Evolutionary conservation across 2,329 filamentous ascomycete genomes (phyloP).

Genomic region (Cordyceps cicadae): DNA sequence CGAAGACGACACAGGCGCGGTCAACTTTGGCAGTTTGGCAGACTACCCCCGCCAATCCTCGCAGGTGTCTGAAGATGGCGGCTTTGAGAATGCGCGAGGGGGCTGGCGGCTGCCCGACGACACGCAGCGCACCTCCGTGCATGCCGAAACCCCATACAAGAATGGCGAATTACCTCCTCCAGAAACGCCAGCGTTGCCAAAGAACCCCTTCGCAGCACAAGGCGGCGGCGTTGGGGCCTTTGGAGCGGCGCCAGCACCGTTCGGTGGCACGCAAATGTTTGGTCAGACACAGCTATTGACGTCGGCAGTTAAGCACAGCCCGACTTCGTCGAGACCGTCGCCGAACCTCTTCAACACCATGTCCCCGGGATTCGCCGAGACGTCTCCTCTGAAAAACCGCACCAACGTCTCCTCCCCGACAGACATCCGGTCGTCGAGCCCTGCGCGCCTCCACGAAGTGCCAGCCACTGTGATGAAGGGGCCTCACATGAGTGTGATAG

Average conservation of each 20-base stretch:
- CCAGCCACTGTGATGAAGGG: constrained; percentile 21
- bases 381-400: constrained; percentile 43
- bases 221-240: constrained; percentile 18
- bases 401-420: constrained; percentile 40
- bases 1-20: constrained; percentile 42
- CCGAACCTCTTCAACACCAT: constrained; percentile 38
- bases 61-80: constrained; percentile 34
- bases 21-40: constrained; percentile 35
- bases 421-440: constrained; percentile 33
- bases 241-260: constrained; percentile 25
- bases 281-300: constrained; percentile 44
- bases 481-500: constrained; percentile 13
- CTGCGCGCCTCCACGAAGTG: constrained; percentile 25
- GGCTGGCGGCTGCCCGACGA: constrained; percentile 30
- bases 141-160: constrained; percentile 25
- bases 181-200: constrained; percentile 41
- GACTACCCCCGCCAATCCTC: constrained; percentile 30
- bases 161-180: constrained; percentile 22
- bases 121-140: constrained; percentile 24
- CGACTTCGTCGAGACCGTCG: constrained; percentile 51
- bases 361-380: constrained; percentile 36
- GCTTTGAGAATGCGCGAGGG: constrained; percentile 30
- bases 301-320: constrained; percentile 44
- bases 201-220: constrained; percentile 36
- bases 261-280: constrained; percentile 44